A percentile compares a stretch with the other conserved stretches of the same genome.
Evolutionary conservation across 2,329 filamentous ascomycete genomes (phyloP).

Genomic region (Aspergillus tubingensis): DNA sequence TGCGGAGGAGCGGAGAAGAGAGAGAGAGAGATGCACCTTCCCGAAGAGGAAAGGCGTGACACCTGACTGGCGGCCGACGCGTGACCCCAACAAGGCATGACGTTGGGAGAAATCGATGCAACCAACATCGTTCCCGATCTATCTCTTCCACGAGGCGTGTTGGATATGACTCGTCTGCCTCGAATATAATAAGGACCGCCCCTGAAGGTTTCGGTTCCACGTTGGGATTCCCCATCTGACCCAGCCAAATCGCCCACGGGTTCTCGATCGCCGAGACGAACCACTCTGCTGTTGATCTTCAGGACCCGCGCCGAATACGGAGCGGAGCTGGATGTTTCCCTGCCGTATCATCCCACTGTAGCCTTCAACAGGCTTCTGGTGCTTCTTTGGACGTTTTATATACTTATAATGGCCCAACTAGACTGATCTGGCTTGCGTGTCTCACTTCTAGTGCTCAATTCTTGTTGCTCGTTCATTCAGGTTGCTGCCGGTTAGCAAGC

Average conservation of each 20-base stretch:
- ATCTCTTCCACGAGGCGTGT: background rate
- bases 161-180: slow-evolving; percentile 1
- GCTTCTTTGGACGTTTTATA: background rate
- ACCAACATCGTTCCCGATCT: too few relatives aligned
- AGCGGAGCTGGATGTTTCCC: slow-evolving; percentile 29
- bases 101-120: too few relatives aligned
- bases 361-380: background rate
- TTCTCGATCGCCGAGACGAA: slow-evolving; percentile 20
- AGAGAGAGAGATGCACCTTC: background rate
- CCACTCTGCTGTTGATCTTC: slow-evolving; percentile 13
- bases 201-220: background rate
- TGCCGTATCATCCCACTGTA: slow-evolving; percentile 32
- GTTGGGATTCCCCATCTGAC: slow-evolving; percentile 4
- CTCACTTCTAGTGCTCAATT: background rate
- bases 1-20: background rate
- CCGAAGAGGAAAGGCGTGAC: background rate
- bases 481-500: slow-evolving; percentile 18
- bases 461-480: background rate
- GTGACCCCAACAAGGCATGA: background rate
- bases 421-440: background rate
- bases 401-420: background rate
- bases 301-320: slow-evolving; percentile 29
- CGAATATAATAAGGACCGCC: background rate
- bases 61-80: background rate
- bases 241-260: slow-evolving; percentile 18